phyloP scores from a whole-genome alignment of 345 rosid genomes.

The Euphorbia peplus region DNA sequence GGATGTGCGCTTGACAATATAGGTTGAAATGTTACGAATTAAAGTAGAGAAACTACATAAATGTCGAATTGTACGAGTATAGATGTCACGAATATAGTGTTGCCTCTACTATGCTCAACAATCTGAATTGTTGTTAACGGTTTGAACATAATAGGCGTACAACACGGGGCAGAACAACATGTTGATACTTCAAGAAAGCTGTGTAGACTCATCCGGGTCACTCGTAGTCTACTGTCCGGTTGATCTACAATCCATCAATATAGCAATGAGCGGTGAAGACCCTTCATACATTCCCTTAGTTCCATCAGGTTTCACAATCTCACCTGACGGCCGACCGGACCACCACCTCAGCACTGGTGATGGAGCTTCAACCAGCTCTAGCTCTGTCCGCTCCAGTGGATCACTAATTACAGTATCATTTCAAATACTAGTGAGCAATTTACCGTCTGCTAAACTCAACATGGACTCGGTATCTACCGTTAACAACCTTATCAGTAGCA shows the following conservation, averaged over 20 bases:
- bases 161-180: slow-evolving; percentile 78
- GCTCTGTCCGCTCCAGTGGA: slow-evolving; percentile 45
- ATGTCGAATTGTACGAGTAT: no score
- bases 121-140: neutral
- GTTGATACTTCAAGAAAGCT: slow-evolving; percentile 95
- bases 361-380: slow-evolving; percentile 70
- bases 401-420: slow-evolving; percentile 85
- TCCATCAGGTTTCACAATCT: slow-evolving; percentile 91
- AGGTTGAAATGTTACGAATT: no score
- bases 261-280: slow-evolving; percentile 95
- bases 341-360: slow-evolving; percentile 37
- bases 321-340: slow-evolving; percentile 57
- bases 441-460: slow-evolving; percentile 84
- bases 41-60: no score
- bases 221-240: slow-evolving; percentile 83
- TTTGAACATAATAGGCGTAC: slow-evolving; percentile 45
- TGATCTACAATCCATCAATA: slow-evolving; percentile 70
- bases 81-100: no score
- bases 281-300: slow-evolving; percentile 77
- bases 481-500: slow-evolving; percentile 77
- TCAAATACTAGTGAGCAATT: slow-evolving; percentile 85
- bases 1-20: no score
- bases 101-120: neutral
- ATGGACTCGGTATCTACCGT: slow-evolving; percentile 92
- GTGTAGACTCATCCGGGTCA: slow-evolving; percentile 81